Evolutionary conservation across 768 basidiomycete species (phyloP), one percentile per base, ranked within the genome.

Genomic region (Xerocomus brunneocitrinus): DNA sequence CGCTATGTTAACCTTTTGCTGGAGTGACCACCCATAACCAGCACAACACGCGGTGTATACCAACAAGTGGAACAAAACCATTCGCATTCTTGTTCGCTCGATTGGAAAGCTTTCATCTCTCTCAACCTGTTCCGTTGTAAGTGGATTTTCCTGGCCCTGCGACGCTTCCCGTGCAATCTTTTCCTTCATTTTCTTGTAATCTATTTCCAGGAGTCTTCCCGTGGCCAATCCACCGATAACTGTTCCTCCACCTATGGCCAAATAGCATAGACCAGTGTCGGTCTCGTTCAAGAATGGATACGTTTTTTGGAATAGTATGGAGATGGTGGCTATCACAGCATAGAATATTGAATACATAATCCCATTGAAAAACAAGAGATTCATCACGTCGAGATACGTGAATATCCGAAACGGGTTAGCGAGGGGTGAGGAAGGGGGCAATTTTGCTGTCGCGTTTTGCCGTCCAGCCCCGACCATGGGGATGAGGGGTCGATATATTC

Each of bases 171-270:
- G 48, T 19, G 45, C 44, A 19, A 68, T 50, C 27, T 56, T 51
- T 36, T 59, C 57, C 42, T 56, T 75, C 44, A 72, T 70, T 58
- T 63, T 67, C 58, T 61, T 77, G 65, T 85, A 95, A 56, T 90
- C 83, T 57, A 72, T 71, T 58, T 94, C 87, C 8, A 91, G 65
- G 10, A 88, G 61, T 50, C 73, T 79, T 3, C 91, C 91, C 22
- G 75, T 81, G 1, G 75, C 24, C n/a, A 74, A 63, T 19, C 81
- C 77, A 12, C 89, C 85, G 14, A 85, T 46, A 8, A 81, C 67
- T 70, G 84, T 83, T 0, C 91, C 93, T 14, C 81, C 78, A 2
- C 90, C 92, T 47, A 86, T 78, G 1, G 83, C 80, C 50, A 93
- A 71, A 71, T 85, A 94, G 66, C 87, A 91, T 5, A 94, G 69